Percentiles rank a stretch among this genome's conserved stretches.
These are phyloP conservation scores for Entomophthora muscae DNA, from an alignment of 371 early-diverging fungal genomes.

Conservation along the genomic window DNA sequence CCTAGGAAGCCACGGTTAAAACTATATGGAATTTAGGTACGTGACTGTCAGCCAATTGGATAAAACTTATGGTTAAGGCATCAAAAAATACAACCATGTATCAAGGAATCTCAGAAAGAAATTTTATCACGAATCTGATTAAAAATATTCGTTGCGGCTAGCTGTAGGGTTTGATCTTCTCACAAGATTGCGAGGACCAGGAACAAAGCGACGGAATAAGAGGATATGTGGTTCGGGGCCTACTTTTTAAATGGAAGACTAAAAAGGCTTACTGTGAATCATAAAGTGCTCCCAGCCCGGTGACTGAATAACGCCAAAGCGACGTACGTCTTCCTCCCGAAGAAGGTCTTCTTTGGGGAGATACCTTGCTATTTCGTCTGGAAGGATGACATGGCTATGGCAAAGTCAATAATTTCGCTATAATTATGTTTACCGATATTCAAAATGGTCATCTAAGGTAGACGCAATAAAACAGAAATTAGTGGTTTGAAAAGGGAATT, in stretches of 20 bases:
- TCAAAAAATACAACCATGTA: no score
- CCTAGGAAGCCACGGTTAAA: no score
- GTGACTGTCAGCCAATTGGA: no score
- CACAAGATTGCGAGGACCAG: neutral
- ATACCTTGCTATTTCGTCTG: constrained; percentile 35
- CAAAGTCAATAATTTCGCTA: neutral
- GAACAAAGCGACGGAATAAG: constrained; percentile 24
- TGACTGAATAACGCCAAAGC: constrained; percentile 59
- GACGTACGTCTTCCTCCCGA: constrained; percentile 57
- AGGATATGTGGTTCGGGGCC: constrained; percentile 75
- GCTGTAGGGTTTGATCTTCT: no score
- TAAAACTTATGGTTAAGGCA: no score
- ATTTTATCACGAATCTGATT: no score
- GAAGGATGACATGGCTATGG: constrained; percentile 50
- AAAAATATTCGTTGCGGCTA: no score
- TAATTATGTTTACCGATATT: constrained; percentile 13
- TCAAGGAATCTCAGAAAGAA: no score
- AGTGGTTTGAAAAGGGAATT: neutral
- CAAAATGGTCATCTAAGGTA: constrained; percentile 14
- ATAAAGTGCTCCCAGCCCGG: constrained; percentile 75
- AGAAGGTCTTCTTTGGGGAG: constrained; percentile 31
- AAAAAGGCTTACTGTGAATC: constrained; percentile 36
- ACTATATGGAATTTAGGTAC: no score
- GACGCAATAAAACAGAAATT: neutral
- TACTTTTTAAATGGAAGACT: constrained; percentile 10